phyloP scores from a whole-genome alignment of 179 eudicot genomes.

The Camellia oleifera region DNA sequence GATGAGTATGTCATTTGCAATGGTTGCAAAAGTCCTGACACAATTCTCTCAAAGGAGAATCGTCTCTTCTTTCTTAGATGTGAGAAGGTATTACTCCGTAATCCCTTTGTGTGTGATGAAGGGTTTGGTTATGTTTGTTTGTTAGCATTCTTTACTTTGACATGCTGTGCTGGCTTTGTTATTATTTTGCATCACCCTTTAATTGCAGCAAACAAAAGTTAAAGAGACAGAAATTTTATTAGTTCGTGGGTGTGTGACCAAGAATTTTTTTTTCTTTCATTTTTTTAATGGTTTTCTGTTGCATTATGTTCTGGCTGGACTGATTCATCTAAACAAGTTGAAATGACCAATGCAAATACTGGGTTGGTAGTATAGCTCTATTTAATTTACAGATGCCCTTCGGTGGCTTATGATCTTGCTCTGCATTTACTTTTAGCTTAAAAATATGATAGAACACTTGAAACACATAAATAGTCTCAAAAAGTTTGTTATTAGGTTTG shows the following conservation, averaged over 20 bases:
- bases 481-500: too few relatives aligned
- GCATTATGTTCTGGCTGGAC: neutral
- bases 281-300: neutral
- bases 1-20: slow-evolving; percentile 67
- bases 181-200: neutral
- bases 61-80: slow-evolving; percentile 89
- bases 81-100: slow-evolving; percentile 56
- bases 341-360: neutral
- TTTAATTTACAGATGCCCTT: neutral
- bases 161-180: neutral
- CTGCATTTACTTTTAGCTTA: neutral
- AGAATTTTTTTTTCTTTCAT: too few relatives aligned
- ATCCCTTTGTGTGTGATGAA: neutral
- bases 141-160: neutral
- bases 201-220: neutral
- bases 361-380: neutral
- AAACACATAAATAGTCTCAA: neutral
- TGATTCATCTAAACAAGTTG: too few relatives aligned
- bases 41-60: slow-evolving; percentile 75
- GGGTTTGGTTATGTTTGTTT: neutral
- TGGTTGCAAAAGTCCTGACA: too few relatives aligned
- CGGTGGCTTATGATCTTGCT: slow-evolving; percentile 5
- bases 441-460: neutral
- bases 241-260: too few relatives aligned
- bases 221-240: too few relatives aligned